Conservation (phyloP, 1,284 basidiomycete species). For the Ceratobasidium sp. region DNA sequence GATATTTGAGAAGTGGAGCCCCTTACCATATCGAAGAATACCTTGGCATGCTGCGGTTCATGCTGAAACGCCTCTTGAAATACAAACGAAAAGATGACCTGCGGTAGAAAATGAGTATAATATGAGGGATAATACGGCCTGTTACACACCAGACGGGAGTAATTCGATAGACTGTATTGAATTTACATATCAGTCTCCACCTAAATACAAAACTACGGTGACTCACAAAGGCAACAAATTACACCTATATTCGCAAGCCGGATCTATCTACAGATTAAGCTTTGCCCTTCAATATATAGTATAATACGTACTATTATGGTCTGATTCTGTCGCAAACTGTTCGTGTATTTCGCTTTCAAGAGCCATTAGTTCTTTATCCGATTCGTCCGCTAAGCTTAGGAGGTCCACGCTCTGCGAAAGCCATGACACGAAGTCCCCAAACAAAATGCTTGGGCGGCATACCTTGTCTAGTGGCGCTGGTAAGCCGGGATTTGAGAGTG, state of each 20-base stretch:
- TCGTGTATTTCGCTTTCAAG: constrained; percentile 75
- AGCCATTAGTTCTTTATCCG: constrained; percentile 69
- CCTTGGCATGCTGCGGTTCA: constrained; percentile 70
- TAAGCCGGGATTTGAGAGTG: constrained; percentile 77
- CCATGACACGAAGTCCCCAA: constrained; percentile 8
- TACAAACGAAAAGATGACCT: constrained; percentile 83
- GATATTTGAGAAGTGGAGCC: background rate
- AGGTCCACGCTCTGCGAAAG: constrained; percentile 72
- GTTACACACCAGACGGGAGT: constrained; percentile 71
- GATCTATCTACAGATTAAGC: constrained; percentile 61
- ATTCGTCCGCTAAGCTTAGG: constrained; percentile 68
- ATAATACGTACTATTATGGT: constrained; percentile 62
- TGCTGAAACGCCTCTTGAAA: constrained; percentile 84
- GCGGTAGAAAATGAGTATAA: background rate
- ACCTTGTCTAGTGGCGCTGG: constrained; percentile 80
- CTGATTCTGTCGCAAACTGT: constrained; percentile 69
- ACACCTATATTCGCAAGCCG: constrained; percentile 71
- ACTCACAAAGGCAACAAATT: constrained; percentile 80
- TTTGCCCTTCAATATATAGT: background rate
- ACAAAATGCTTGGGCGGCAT: constrained; percentile 13
- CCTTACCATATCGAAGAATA: constrained; percentile 76
- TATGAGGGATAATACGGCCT: too few species aligned
- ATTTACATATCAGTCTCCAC: constrained; percentile 50
- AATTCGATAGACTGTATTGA: constrained; percentile 71
- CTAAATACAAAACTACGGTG: background rate